Evolutionary conservation across 768 basidiomycete species (phyloP).

Genomic region (Cyclocybe aegerita): DNA sequence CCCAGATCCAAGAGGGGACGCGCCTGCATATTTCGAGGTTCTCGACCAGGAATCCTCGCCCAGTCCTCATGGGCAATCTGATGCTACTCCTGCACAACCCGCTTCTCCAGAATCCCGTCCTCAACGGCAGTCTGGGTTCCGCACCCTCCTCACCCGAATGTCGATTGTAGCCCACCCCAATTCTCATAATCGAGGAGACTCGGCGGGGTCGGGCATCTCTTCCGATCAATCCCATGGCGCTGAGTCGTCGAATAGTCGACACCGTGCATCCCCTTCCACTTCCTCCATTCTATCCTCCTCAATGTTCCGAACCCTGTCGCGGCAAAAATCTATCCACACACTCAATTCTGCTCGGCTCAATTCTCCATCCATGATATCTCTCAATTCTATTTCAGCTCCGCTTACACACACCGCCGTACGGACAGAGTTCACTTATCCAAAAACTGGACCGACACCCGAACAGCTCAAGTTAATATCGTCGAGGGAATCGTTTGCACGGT

Average conservation of each 20-base stretch:
- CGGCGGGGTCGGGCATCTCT: conserved; percentile 21
- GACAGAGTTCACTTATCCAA: conserved; percentile 71
- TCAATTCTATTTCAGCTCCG: conserved; percentile 74
- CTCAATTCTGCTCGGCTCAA: conserved; percentile 43
- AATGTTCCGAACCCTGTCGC: conserved; percentile 48
- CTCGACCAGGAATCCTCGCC: conserved; percentile 20
- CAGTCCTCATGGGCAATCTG: conserved; percentile 7
- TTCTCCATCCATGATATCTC: conserved; percentile 69
- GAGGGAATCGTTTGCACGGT: conserved; percentile 62
- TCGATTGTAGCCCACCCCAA: conserved; percentile 24
- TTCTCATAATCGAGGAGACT: conserved; percentile 30
- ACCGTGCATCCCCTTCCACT: conserved; percentile 31
- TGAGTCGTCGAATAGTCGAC: conserved; percentile 24
- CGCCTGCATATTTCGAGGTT: conserved; percentile 69
- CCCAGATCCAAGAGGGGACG: conserved; percentile 54
- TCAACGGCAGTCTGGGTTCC: conserved; percentile 46
- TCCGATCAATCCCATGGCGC: conserved; percentile 13
- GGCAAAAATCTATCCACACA: conserved; percentile 44
- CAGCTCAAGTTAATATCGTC: conserved; percentile 70
- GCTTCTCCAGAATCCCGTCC: conserved; percentile 19
- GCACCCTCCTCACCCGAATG: conserved; percentile 42
- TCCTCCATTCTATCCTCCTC: conserved; percentile 39
- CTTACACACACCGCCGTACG: conserved; percentile 71
- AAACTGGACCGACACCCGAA: conserved; percentile 59
- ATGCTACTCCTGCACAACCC: conserved; percentile 9